These are phyloP conservation scores for Laburnicola sp. DNA, from an alignment of 2,329 filamentous ascomycete species.

Conservation along the genomic window DNA sequence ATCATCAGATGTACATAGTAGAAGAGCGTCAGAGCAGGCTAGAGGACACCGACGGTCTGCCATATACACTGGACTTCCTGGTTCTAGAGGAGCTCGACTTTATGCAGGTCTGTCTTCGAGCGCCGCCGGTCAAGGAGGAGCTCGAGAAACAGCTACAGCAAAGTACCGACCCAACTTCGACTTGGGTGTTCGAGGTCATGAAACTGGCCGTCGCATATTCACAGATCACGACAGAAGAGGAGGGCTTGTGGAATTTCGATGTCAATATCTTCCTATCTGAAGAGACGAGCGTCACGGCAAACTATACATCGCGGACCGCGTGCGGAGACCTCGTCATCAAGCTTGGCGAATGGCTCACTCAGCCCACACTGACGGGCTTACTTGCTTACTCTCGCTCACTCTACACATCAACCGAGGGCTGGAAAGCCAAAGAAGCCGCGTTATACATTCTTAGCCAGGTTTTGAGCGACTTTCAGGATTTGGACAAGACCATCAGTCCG, in stretches of 20 bases:
- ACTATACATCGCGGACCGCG: slow-evolving; percentile 92
- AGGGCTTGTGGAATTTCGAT: slow-evolving; percentile 95
- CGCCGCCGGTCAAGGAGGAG: slow-evolving; percentile 84
- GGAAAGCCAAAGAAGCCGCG: slow-evolving; percentile 75
- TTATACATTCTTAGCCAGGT: slow-evolving; percentile 85
- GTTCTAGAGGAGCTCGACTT: slow-evolving; percentile 94
- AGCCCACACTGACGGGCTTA: slow-evolving; percentile 75
- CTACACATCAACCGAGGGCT: slow-evolving; percentile 61
- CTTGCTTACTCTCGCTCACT: slow-evolving; percentile 74
- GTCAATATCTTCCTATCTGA: slow-evolving; percentile 94
- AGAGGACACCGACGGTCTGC: slow-evolving; percentile 87
- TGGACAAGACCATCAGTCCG: slow-evolving; percentile 69
- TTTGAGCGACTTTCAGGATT: slow-evolving; percentile 79
- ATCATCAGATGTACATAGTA: slow-evolving; percentile 82
- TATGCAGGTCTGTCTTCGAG: slow-evolving; percentile 85
- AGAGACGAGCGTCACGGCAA: slow-evolving; percentile 90
- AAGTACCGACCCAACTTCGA: slow-evolving; percentile 58
- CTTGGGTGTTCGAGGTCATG: slow-evolving; percentile 88
- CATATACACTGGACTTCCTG: slow-evolving; percentile 91
- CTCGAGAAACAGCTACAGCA: slow-evolving; percentile 76
- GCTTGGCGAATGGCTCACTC: slow-evolving; percentile 83
- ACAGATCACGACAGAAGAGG: slow-evolving; percentile 88
- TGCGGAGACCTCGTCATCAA: slow-evolving; percentile 92
- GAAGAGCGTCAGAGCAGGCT: slow-evolving; percentile 83
- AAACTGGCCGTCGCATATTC: slow-evolving; percentile 82